phyloP scores from a whole-genome alignment of 2,329 filamentous ascomycete genomes.

The Fusarium agapanthi region DNA sequence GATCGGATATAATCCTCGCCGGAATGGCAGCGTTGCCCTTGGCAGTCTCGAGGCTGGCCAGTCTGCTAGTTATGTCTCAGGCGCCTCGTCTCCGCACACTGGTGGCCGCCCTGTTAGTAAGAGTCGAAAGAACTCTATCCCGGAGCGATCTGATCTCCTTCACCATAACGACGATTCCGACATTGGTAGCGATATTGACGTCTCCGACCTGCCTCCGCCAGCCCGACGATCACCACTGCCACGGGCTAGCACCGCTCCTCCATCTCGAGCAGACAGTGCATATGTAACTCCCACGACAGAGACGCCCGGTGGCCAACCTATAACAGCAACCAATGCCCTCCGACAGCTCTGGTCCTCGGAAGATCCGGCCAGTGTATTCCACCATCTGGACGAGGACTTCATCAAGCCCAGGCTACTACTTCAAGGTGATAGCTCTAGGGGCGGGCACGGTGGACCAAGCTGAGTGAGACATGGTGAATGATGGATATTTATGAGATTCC shows the following conservation, averaged over 20 bases:
- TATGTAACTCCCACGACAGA: constrained; percentile 45
- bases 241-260: constrained; percentile 37
- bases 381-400: constrained; percentile 92
- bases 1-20: constrained; percentile 79
- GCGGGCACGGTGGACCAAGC: constrained; percentile 40
- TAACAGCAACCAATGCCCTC: constrained; percentile 81
- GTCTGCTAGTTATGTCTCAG: constrained; percentile 62
- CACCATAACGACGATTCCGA: constrained; percentile 63
- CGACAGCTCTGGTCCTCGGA: constrained; percentile 84
- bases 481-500: constrained; percentile 8
- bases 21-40: constrained; percentile 68
- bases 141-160: constrained; percentile 66
- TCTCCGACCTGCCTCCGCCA: constrained; percentile 71
- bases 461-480: constrained; percentile 14
- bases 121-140: constrained; percentile 61
- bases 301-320: constrained; percentile 48
- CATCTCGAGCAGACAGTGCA: constrained; percentile 42
- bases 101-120: constrained; percentile 56
- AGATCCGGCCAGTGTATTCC: constrained; percentile 89
- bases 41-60: constrained; percentile 57
- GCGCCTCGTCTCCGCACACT: constrained; percentile 59
- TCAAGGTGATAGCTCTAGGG: constrained; percentile 66
- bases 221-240: constrained; percentile 56
- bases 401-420: constrained; percentile 92
- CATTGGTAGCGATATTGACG: constrained; percentile 71